A percentile compares a stretch with the other conserved stretches of the same genome.
These are phyloP conservation scores for Acacia confusa DNA, from an alignment of 306 rosid species.

Conservation along the genomic window DNA sequence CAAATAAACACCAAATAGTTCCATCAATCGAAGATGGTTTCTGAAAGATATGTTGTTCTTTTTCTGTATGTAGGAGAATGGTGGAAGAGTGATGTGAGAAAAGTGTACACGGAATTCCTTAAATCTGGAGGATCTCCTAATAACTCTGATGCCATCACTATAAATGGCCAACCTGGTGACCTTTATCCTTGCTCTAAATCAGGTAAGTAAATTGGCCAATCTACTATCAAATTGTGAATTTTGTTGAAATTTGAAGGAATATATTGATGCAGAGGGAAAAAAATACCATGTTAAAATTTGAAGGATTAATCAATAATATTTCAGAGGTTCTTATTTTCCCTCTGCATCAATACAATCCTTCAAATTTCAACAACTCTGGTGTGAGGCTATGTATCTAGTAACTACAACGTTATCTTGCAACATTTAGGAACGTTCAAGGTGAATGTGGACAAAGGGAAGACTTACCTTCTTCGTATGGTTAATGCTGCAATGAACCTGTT, in stretches of 20 bases:
- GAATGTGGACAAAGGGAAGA: slow-evolving; percentile 43
- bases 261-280: too few relatives aligned
- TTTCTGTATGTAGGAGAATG: slow-evolving; percentile 48
- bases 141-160: slow-evolving; percentile 43
- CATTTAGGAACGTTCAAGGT: slow-evolving; percentile 39
- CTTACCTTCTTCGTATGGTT: slow-evolving; percentile 48
- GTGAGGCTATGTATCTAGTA: neutral
- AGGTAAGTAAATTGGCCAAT: slow-evolving; percentile 20
- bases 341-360: too few relatives aligned
- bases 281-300: too few relatives aligned
- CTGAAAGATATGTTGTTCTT: neutral
- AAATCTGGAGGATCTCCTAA: slow-evolving; percentile 44
- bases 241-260: too few relatives aligned
- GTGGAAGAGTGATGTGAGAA: slow-evolving; percentile 60
- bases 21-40: neutral
- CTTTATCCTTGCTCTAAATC: slow-evolving; percentile 40
- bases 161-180: slow-evolving; percentile 52
- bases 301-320: too few relatives aligned
- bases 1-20: neutral
- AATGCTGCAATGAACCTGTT: slow-evolving; percentile 44
- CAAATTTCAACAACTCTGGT: too few relatives aligned
- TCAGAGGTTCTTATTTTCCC: too few relatives aligned
- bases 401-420: neutral
- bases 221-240: too few relatives aligned
- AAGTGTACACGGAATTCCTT: slow-evolving; percentile 30